phyloP scores from a whole-genome alignment of 768 basidiomycete species.

The Lactarius sp. region DNA sequence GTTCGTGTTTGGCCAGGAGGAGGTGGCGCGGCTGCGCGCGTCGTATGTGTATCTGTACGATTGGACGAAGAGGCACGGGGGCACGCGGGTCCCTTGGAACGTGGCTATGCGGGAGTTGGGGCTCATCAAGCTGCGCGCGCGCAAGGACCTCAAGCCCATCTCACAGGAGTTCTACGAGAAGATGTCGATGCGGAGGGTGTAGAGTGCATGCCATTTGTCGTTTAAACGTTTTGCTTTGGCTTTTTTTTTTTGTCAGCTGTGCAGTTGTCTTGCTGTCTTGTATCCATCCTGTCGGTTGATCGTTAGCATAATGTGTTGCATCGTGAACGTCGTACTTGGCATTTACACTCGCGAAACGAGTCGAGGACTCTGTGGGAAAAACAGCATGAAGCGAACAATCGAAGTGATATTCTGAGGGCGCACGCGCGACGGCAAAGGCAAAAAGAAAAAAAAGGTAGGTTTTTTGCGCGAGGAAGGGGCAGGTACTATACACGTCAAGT shows the following conservation, averaged over 20 bases:
- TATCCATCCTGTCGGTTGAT: neutral
- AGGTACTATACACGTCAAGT: conserved; percentile 13
- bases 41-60: conserved; percentile 48
- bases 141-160: conserved; percentile 39
- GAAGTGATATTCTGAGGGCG: neutral
- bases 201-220: neutral
- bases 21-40: conserved; percentile 40
- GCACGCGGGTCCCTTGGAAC: conserved; percentile 48
- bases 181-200: conserved; percentile 28
- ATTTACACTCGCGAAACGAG: neutral
- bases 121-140: conserved; percentile 46
- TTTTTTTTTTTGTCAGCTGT: neutral
- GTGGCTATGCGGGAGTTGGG: conserved; percentile 51
- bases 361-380: neutral
- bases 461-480: conserved; percentile 4
- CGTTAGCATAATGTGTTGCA: neutral
- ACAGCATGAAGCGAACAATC: neutral
- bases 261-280: neutral
- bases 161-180: conserved; percentile 42
- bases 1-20: conserved; percentile 32
- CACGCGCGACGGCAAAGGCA: neutral
- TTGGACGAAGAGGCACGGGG: conserved; percentile 16
- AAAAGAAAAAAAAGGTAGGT: neutral
- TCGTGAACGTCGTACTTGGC: neutral
- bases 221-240: neutral